These are phyloP conservation scores for Emergomyces pasteurianus DNA, from an alignment of 2,329 filamentous ascomycete species.

Conservation along the genomic window DNA sequence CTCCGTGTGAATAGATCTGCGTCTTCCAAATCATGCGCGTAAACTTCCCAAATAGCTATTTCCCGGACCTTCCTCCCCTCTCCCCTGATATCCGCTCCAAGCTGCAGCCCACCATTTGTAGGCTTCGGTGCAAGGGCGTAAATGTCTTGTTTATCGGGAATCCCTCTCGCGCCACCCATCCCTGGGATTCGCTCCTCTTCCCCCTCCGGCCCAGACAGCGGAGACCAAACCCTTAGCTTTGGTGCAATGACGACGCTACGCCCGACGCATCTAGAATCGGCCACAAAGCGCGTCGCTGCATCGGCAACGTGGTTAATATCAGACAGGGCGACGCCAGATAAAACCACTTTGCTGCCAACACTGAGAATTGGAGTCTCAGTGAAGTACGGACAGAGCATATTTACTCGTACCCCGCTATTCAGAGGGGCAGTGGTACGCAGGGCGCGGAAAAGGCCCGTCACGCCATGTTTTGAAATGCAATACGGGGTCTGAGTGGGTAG, in stretches of 20 bases:
- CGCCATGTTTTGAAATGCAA: conserved; percentile 51
- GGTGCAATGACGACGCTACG: conserved; percentile 48
- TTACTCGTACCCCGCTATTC: conserved; percentile 45
- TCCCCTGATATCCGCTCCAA: conserved; percentile 8
- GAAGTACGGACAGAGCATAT: conserved; percentile 58
- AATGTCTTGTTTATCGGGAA: conserved; percentile 12
- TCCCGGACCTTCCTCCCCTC: conserved; percentile 19
- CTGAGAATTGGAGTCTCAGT: conserved; percentile 50
- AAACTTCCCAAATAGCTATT: conserved; percentile 48
- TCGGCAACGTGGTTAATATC: conserved; percentile 50
- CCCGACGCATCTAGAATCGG: conserved; percentile 46
- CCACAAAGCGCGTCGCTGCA: conserved; percentile 49
- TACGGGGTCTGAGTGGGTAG: conserved; percentile 41
- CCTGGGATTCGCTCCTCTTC: conserved; percentile 10
- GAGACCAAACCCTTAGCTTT: conserved; percentile 35
- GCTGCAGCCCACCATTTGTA: conserved; percentile 10
- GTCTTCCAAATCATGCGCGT: conserved; percentile 46
- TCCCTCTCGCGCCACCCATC: conserved; percentile 8
- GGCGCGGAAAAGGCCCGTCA: conserved; percentile 52
- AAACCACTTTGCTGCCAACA: conserved; percentile 34
- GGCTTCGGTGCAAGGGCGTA: conserved; percentile 6
- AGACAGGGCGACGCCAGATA: conserved; percentile 46
- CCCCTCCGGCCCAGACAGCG: conserved; percentile 8
- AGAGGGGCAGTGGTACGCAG: conserved; percentile 40
- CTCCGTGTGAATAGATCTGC: conserved; percentile 45